A percentile compares a stretch with the other conserved stretches of the same genome.
phyloP scores from a whole-genome alignment of 352 stramenopile species.

The Globisporangium okanoganense region DNA sequence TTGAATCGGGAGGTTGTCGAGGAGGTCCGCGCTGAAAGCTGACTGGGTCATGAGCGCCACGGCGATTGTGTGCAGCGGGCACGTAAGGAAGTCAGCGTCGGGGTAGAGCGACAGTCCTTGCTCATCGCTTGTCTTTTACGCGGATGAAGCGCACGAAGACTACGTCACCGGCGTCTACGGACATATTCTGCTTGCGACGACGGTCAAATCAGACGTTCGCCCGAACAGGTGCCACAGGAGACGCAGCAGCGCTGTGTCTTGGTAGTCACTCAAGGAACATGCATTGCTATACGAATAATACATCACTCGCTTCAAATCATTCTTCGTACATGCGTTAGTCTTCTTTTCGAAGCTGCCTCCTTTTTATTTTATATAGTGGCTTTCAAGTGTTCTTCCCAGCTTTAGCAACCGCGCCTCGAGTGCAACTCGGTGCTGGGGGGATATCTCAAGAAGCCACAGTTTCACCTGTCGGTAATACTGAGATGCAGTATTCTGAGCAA shows the following conservation, averaged over 20 bases:
- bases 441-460: not conserved
- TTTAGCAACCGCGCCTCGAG: not conserved
- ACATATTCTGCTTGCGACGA: not conserved
- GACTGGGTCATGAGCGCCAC: not conserved
- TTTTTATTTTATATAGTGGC: no score
- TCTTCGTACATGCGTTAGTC: no score
- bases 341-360: no score
- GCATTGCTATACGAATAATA: slow-evolving; percentile 2
- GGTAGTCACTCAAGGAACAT: not conserved
- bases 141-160: not conserved
- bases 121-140: slow-evolving; percentile 1
- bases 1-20: no score
- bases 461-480: not conserved
- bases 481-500: not conserved
- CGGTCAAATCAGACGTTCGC: no score
- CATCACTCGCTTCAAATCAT: not conserved
- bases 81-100: not conserved
- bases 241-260: not conserved
- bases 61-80: not conserved
- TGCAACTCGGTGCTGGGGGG: not conserved
- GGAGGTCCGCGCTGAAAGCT: not conserved
- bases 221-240: not conserved
- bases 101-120: not conserved
- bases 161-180: not conserved
- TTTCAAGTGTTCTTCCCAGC: no score